These are phyloP conservation scores for Cyclotella baltica DNA, from an alignment of 108 stramenopile genomes.

Conservation along the genomic window DNA sequence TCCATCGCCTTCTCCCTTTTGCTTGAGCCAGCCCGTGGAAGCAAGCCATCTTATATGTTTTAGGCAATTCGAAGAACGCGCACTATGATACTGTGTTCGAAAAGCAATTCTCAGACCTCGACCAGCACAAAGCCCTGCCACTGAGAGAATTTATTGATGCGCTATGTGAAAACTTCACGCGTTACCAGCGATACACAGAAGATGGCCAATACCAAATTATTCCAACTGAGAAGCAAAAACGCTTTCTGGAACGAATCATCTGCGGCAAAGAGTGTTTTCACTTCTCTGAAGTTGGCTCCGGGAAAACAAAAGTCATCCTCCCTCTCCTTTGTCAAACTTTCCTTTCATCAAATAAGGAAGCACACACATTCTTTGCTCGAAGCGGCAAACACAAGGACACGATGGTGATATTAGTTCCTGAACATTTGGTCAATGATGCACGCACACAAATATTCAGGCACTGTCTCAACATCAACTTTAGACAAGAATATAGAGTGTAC, in stretches of 20 bases:
- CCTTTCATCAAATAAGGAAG: constrained; percentile 53
- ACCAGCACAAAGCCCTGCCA: constrained; percentile 49
- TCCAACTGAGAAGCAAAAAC: constrained; percentile 60
- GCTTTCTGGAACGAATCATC: constrained; percentile 56
- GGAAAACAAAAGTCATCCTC: constrained; percentile 50
- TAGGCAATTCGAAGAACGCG: constrained; percentile 21
- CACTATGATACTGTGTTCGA: constrained; percentile 54
- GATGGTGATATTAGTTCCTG: constrained; percentile 58
- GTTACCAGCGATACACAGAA: constrained; percentile 54
- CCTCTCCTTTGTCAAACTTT: constrained; percentile 60
- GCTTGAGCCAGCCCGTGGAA: constrained; percentile 47
- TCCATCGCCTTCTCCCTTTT: neutral
- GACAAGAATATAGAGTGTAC: constrained; percentile 56
- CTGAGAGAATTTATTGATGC: constrained; percentile 55
- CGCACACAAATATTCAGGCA: constrained; percentile 57
- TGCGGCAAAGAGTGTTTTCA: constrained; percentile 61
- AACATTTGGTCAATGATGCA: constrained; percentile 62
- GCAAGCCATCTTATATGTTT: constrained; percentile 55
- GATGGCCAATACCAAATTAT: constrained; percentile 59
- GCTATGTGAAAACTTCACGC: constrained; percentile 53
- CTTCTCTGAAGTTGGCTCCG: constrained; percentile 56
- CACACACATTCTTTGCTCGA: constrained; percentile 48
- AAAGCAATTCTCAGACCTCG: constrained; percentile 57
- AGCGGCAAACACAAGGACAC: constrained; percentile 57
- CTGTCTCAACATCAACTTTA: constrained; percentile 62